phyloP scores from a whole-genome alignment of 148 eudicot genomes.

The Suaeda aralocaspica region DNA sequence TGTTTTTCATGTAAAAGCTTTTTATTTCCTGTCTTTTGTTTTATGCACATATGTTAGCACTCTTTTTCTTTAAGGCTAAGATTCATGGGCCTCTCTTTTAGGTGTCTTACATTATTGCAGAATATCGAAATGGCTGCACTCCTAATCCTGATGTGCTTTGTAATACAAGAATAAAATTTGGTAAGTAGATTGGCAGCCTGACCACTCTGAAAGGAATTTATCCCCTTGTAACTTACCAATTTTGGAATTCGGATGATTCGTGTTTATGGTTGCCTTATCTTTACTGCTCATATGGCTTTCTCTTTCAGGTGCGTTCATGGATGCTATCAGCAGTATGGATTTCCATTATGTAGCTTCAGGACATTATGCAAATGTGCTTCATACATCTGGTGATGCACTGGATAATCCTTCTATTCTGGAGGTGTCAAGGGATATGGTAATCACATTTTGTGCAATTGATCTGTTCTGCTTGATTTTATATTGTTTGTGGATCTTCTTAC shows the following conservation, averaged over 20 bases:
- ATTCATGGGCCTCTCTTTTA: slow-evolving; percentile 36
- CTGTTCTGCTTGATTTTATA: background rate
- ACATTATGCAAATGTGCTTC: slow-evolving; percentile 87
- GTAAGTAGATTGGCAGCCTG: slow-evolving; percentile 33
- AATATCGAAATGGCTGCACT: slow-evolving; percentile 89
- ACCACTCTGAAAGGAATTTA: background rate
- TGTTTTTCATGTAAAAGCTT: background rate
- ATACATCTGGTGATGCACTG: slow-evolving; percentile 36
- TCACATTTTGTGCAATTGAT: slow-evolving; percentile 14
- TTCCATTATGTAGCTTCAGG: slow-evolving; percentile 95
- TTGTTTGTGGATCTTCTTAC: background rate
- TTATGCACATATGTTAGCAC: slow-evolving; percentile 2
- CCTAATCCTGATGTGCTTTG: slow-evolving; percentile 99
- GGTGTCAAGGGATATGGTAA: slow-evolving; percentile 81
- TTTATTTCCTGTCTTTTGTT: background rate
- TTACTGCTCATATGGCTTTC: background rate
- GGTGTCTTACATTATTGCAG: slow-evolving; percentile 91
- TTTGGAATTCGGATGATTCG: background rate
- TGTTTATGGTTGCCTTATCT: background rate
- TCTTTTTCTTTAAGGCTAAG: slow-evolving; percentile 17
- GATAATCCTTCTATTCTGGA: slow-evolving; percentile 55
- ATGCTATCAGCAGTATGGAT: slow-evolving; percentile 65
- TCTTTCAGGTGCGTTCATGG: slow-evolving; percentile 83
- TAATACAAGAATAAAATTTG: slow-evolving; percentile 96
- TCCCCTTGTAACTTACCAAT: background rate